phyloP scores from a whole-genome alignment of 768 basidiomycete genomes.

The Tylopilus sp. region DNA sequence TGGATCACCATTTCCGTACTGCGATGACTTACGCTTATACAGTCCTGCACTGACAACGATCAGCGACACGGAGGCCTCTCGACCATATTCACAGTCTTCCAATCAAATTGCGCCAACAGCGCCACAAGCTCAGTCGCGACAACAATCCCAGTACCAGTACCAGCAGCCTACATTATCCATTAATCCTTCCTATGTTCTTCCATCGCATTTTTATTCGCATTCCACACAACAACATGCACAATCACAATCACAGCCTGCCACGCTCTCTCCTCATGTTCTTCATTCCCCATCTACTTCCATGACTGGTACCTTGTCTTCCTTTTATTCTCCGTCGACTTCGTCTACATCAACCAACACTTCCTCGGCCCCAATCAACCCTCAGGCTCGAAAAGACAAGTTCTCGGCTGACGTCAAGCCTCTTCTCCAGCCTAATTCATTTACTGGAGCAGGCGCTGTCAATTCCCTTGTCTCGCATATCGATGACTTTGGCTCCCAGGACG shows the following conservation, averaged over 20 bases:
- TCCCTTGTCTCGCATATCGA: conserved; percentile 56
- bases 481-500: conserved; percentile 59
- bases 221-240: conserved; percentile 28
- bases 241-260: conserved; percentile 46
- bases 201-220: conserved; percentile 37
- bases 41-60: conserved; percentile 63
- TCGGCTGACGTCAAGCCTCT: conserved; percentile 50
- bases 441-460: conserved; percentile 65
- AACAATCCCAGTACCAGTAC: conserved; percentile 37
- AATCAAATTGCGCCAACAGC: conserved; percentile 37
- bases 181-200: conserved; percentile 40
- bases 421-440: conserved; percentile 56
- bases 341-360: conserved; percentile 27
- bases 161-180: conserved; percentile 42
- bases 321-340: conserved; percentile 35
- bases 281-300: conserved; percentile 50
- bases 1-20: conserved; percentile 1
- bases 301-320: conserved; percentile 34
- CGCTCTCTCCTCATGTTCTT: conserved; percentile 67
- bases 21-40: conserved; percentile 13
- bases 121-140: conserved; percentile 34
- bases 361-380: conserved; percentile 37
- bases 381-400: conserved; percentile 57
- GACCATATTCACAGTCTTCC: conserved; percentile 44
- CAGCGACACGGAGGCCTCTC: conserved; percentile 46